Evolutionary conservation across 2,329 filamentous ascomycete genomes (phyloP), one percentile per base, ranked within the genome.

Genomic region (Microcera coccophila): DNA sequence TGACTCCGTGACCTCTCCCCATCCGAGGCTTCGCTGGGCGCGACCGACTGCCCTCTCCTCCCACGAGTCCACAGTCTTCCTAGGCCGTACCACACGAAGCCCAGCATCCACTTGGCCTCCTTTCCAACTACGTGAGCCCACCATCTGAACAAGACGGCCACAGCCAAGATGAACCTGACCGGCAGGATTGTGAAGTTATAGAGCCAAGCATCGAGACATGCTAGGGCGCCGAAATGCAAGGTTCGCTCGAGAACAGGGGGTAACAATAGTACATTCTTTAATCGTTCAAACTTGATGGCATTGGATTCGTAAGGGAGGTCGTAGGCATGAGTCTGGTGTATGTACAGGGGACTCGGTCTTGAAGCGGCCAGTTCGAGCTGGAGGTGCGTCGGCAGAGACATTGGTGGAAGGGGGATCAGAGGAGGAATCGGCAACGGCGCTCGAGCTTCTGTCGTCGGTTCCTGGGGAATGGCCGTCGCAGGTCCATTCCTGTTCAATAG

Each of bases 151-250:
- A 98, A 69, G 3, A 97, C 82, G 16, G 80, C 81, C 1, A 91
- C 58, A 1, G 93, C 91, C 45, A 90, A 85, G 41, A 86, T 64
- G 56, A 98, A 97, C 3, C 93, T 80, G 45, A 98, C 76, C 1
- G 93, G 93, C 0, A 98, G 72, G 34, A 98, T 95, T 0, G 93
- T 98, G 57, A 98, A 94, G 1, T 89, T 94, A 67, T 96, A 93
- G 1, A 98, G 78, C 90, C 91, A 98, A 2, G 91, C 87, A 63
- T 98, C 93, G 5, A 98, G 73, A 66, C 93, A 98, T 5, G 91
- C 90, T 24, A 97, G 68, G 0, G 87, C 84, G 5, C 93, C 93
- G 66, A 98, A 97, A 46, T 83, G 81, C 5, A 98, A 76, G 0
- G 90, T 85, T 35, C 85, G 79, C 67, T 98, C 93, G 4, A 98